These are phyloP conservation scores for Colletotrichum orbiculare DNA, from an alignment of 2,329 filamentous ascomycete species.

Conservation along the genomic window DNA sequence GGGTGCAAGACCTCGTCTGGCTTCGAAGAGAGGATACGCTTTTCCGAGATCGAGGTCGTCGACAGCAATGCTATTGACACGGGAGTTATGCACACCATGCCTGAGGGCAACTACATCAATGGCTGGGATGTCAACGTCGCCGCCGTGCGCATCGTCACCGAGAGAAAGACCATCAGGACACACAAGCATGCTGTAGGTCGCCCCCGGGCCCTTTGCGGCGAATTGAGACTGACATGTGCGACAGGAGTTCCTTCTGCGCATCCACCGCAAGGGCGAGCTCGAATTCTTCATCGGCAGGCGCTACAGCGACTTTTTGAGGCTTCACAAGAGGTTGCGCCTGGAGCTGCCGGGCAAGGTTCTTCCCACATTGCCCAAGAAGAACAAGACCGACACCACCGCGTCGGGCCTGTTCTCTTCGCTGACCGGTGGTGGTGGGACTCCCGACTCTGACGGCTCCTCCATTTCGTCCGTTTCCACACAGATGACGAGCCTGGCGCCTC, in stretches of 20 bases:
- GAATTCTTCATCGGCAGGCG: slow-evolving; percentile 85
- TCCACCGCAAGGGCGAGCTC: slow-evolving; percentile 79
- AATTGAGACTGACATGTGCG: neutral
- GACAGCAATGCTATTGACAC: slow-evolving; percentile 93
- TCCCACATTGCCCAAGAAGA: slow-evolving; percentile 89
- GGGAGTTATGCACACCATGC: slow-evolving; percentile 85
- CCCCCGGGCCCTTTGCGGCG: slow-evolving; percentile 33
- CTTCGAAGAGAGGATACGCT: slow-evolving; percentile 96
- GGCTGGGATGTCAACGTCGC: slow-evolving; percentile 98
- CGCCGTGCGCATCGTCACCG: slow-evolving; percentile 81
- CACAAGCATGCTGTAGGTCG: slow-evolving; percentile 86
- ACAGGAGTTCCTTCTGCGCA: slow-evolving; percentile 88
- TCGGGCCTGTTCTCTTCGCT: slow-evolving; percentile 64
- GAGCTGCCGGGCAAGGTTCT: slow-evolving; percentile 93
- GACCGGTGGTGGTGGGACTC: slow-evolving; percentile 66
- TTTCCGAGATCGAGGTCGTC: slow-evolving; percentile 96
- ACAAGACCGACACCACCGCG: slow-evolving; percentile 80
- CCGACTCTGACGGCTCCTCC: slow-evolving; percentile 82
- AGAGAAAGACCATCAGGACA: slow-evolving; percentile 88
- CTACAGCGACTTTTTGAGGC: slow-evolving; percentile 86
- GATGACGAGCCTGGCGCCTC: slow-evolving; percentile 52
- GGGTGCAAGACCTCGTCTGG: slow-evolving; percentile 95
- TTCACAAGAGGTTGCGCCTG: slow-evolving; percentile 82
- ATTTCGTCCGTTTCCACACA: slow-evolving; percentile 83
- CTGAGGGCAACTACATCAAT: slow-evolving; percentile 92